A percentile compares a stretch with the other conserved stretches of the same genome.
Evolutionary conservation across 2,329 filamentous ascomycete genomes (phyloP).

Genomic region (Cercospora zeae-maydis): DNA sequence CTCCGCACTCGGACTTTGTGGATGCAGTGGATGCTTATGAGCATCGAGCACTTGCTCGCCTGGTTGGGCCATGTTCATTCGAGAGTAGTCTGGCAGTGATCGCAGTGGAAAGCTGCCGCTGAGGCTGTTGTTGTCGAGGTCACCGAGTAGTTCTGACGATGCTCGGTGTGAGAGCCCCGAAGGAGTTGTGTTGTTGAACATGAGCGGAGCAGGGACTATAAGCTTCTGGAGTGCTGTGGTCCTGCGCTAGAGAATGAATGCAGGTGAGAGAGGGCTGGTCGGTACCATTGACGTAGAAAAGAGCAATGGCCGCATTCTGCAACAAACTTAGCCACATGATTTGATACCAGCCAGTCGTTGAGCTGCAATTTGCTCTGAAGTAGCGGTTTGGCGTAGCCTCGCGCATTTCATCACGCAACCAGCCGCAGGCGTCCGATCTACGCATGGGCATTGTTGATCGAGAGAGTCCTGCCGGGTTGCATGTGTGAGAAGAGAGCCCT

Average conservation of each 20-base stretch:
- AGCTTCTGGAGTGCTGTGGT: slow-evolving; percentile 6
- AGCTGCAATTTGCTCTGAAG: slow-evolving; percentile 20
- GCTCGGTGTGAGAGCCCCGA: slow-evolving; percentile 12
- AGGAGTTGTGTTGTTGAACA: slow-evolving; percentile 5
- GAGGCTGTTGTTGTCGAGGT: not conserved
- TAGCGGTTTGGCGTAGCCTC: slow-evolving; percentile 17
- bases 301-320: slow-evolving; percentile 8
- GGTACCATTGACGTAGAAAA: slow-evolving; percentile 13
- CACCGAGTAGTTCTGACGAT: slow-evolving; percentile 9
- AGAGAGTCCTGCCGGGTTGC: slow-evolving; percentile 14
- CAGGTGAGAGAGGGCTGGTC: slow-evolving; percentile 11
- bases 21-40: slow-evolving; percentile 1
- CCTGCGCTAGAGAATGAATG: not conserved
- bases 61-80: slow-evolving; percentile 11
- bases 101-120: slow-evolving; percentile 8
- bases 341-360: slow-evolving; percentile 14
- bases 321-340: slow-evolving; percentile 15
- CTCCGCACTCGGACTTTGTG: slow-evolving; percentile 9
- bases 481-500: slow-evolving; percentile 15
- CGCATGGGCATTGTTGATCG: slow-evolving; percentile 21
- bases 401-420: slow-evolving; percentile 18
- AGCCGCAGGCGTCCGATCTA: slow-evolving; percentile 22
- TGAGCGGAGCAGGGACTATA: slow-evolving; percentile 7
- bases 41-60: not conserved
- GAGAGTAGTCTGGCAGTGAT: slow-evolving; percentile 12